A percentile compares a stretch with the other conserved stretches of the same genome.
phyloP scores from a whole-genome alignment of 2,329 filamentous ascomycete genomes.

The Penicillium sp. region DNA sequence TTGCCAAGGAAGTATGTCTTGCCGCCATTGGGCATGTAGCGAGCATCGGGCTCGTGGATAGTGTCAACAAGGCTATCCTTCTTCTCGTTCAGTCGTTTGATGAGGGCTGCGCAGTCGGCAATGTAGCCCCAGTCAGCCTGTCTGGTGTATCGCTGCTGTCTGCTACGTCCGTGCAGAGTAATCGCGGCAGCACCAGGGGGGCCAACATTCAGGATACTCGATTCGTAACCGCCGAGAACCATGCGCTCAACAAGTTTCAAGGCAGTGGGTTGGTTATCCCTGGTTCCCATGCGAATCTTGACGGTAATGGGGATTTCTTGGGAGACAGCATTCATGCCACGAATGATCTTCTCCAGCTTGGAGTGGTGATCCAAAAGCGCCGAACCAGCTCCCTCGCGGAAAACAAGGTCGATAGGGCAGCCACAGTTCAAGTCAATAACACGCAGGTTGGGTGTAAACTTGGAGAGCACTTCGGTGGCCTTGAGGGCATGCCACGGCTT shows the following conservation, averaged over 20 bases:
- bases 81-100: slow-evolving; percentile 72
- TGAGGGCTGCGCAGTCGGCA: slow-evolving; percentile 76
- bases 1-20: slow-evolving; percentile 92
- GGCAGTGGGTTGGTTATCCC: slow-evolving; percentile 72
- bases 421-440: slow-evolving; percentile 95
- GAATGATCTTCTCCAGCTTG: slow-evolving; percentile 89
- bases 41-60: slow-evolving; percentile 67
- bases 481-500: slow-evolving; percentile 89
- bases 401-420: slow-evolving; percentile 93
- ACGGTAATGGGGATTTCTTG: slow-evolving; percentile 86
- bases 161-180: slow-evolving; percentile 86
- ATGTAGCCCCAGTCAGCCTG: slow-evolving; percentile 96
- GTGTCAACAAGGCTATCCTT: slow-evolving; percentile 69
- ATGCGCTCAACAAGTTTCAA: slow-evolving; percentile 77
- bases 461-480: slow-evolving; percentile 73
- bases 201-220: slow-evolving; percentile 61
- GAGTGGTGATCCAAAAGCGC: slow-evolving; percentile 81
- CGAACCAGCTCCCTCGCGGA: slow-evolving; percentile 79
- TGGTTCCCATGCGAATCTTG: slow-evolving; percentile 90
- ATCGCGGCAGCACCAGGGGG: slow-evolving; percentile 88
- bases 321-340: slow-evolving; percentile 93
- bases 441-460: slow-evolving; percentile 74
- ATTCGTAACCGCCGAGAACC: slow-evolving; percentile 71
- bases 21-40: slow-evolving; percentile 64
- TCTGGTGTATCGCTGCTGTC: slow-evolving; percentile 90